phyloP scores from a whole-genome alignment of 805 yeast species.

The Lachancea mirantina region DNA sequence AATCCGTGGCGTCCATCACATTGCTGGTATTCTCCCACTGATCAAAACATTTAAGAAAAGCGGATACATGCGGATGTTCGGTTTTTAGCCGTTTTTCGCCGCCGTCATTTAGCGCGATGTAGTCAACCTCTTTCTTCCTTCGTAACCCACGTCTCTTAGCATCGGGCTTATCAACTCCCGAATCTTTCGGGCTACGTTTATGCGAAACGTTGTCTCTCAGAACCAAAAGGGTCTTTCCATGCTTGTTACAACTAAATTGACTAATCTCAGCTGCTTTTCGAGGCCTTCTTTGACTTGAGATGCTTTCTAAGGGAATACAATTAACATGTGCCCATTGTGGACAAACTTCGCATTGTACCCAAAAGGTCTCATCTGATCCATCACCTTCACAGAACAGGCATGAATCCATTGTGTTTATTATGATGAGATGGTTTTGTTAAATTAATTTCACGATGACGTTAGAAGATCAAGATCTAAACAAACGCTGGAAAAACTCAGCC shows the following conservation, averaged over 20 bases:
- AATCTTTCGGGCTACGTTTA: conserved; percentile 1
- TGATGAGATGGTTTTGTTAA: no score
- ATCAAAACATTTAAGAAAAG: conserved; percentile 20
- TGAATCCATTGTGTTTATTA: conserved; percentile 7
- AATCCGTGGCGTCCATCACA: conserved; percentile 10
- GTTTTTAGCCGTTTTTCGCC: conserved; percentile 44
- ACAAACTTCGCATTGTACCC: conserved; percentile 20
- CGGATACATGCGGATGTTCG: conserved; percentile 50
- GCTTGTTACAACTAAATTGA: conserved; percentile 12
- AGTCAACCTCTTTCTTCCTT: conserved; percentile 53
- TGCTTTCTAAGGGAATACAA: conserved; percentile 14
- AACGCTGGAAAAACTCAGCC: no score
- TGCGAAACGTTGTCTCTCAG: not conserved
- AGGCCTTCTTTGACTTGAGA: conserved; percentile 5
- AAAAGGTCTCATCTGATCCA: conserved; percentile 11
- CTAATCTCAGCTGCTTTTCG: conserved; percentile 8
- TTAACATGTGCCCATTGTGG: conserved; percentile 19
- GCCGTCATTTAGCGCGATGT: conserved; percentile 73
- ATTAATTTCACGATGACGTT: no score
- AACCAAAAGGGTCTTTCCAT: conserved; percentile 8
- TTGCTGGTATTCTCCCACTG: conserved; percentile 17
- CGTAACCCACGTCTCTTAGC: conserved; percentile 49
- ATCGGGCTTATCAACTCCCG: not conserved
- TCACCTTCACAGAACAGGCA: conserved; percentile 12
- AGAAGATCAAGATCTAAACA: no score